Evolutionary conservation across 2,329 filamentous ascomycete genomes (phyloP).

Genomic region (Epichloe brachyelytri): DNA sequence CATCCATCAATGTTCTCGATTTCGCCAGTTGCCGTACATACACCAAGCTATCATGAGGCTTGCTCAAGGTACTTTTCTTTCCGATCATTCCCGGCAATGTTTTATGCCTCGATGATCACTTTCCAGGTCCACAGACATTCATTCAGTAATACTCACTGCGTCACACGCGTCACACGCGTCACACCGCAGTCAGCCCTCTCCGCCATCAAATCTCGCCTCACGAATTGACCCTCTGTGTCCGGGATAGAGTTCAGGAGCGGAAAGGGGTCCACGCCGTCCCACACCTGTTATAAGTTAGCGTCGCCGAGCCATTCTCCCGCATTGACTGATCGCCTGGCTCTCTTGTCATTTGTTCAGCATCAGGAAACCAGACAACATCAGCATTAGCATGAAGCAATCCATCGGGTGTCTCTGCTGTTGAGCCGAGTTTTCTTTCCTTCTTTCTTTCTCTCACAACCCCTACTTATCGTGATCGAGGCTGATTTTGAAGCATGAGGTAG

Average conservation of each 20-base stretch:
- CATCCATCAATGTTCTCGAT: too few relatives aligned
- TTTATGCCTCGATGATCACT: background rate
- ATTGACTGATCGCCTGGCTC: background rate
- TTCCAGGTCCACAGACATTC: background rate
- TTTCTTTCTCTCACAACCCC: background rate
- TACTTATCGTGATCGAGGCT: background rate
- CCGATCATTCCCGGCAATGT: slow-evolving; percentile 2
- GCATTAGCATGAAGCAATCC: background rate
- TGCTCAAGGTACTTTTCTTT: background rate
- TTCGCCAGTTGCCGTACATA: too few relatives aligned
- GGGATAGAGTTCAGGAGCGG: background rate
- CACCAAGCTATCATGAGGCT: background rate
- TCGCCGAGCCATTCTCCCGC: background rate
- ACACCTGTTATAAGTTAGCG: background rate
- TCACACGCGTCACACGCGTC: background rate
- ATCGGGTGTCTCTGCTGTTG: background rate
- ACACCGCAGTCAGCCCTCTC: background rate
- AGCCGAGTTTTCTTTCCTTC: background rate
- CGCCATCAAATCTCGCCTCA: background rate
- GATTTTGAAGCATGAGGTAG: background rate
- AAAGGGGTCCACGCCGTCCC: background rate
- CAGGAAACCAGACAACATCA: background rate
- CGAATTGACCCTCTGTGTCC: background rate
- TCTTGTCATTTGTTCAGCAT: background rate
- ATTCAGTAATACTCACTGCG: too few relatives aligned